Evolutionary conservation across 305 asterid species (phyloP).

Genomic region (Fraxinus floribunda): DNA sequence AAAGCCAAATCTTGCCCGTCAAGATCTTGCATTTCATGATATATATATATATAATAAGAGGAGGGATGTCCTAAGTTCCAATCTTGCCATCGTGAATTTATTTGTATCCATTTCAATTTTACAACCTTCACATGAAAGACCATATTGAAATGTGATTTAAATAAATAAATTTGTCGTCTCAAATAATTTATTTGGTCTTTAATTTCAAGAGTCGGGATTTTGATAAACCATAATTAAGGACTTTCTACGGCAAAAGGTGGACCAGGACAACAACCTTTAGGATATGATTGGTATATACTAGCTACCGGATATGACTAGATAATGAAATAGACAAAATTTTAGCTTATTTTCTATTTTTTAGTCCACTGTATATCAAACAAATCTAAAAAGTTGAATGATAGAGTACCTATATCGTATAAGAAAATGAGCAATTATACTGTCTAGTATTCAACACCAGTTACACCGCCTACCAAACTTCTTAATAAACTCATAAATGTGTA

Average conservation of each 20-base stretch:
- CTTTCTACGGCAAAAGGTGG: not conserved
- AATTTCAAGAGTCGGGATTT: not conserved
- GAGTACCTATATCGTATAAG: too few relatives aligned
- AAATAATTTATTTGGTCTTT: not conserved
- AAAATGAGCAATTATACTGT: not conserved
- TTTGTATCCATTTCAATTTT: not conserved
- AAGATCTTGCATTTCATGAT: too few relatives aligned
- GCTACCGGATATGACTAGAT: not conserved
- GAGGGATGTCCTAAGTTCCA: not conserved
- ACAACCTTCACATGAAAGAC: not conserved
- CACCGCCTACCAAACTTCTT: not conserved
- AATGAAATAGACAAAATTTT: too few relatives aligned
- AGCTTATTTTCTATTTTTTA: not conserved
- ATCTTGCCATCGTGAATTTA: not conserved
- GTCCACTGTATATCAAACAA: not conserved
- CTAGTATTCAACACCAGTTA: not conserved
- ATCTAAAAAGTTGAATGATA: not conserved
- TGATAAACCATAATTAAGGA: not conserved
- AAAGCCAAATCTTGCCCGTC: too few relatives aligned
- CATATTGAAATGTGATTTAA: not conserved
- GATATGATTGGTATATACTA: not conserved
- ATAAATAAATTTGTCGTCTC: not conserved
- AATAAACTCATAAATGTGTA: constrained; percentile 9
- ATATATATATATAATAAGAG: too few relatives aligned
- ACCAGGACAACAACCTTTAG: not conserved